Conservation (phyloP, 371 early-diverging fungal genomes). For the Mucor plumbeus region DNA sequence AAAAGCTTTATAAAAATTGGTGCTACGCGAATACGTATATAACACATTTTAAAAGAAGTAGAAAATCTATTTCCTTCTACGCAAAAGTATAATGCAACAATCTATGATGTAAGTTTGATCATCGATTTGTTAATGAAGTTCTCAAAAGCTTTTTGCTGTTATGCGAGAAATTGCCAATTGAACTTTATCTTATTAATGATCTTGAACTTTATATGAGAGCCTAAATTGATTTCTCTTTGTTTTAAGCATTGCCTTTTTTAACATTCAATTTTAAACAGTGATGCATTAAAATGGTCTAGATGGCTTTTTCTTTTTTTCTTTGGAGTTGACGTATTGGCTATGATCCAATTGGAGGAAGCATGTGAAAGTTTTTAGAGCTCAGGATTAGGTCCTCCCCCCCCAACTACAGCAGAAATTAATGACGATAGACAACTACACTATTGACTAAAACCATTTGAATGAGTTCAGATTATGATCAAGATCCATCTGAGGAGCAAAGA, state of each 20-base stretch:
- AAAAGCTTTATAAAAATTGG: background rate
- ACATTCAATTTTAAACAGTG: too few relatives aligned
- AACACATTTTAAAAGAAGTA: too few relatives aligned
- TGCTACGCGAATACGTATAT: background rate
- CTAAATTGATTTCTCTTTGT: too few relatives aligned
- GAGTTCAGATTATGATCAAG: slow-evolving; percentile 12
- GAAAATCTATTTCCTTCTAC: too few relatives aligned
- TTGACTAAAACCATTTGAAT: background rate
- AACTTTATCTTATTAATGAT: too few relatives aligned
- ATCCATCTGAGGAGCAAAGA: slow-evolving; percentile 33
- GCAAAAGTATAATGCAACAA: too few relatives aligned
- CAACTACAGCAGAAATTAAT: background rate
- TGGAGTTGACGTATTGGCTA: background rate
- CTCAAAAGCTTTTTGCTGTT: too few relatives aligned
- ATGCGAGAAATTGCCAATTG: too few relatives aligned
- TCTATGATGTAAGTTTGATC: too few relatives aligned
- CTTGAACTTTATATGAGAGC: too few relatives aligned
- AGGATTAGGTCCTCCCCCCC: background rate
- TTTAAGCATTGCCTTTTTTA: too few relatives aligned
- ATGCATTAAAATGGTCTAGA: background rate
- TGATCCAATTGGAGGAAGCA: background rate
- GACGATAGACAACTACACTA: too few relatives aligned
- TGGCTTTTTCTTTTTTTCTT: background rate
- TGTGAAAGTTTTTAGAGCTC: background rate
- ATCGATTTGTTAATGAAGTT: background rate